Conservation (phyloP, 2,329 filamentous ascomycete genomes). For the Penicillium sp. region DNA sequence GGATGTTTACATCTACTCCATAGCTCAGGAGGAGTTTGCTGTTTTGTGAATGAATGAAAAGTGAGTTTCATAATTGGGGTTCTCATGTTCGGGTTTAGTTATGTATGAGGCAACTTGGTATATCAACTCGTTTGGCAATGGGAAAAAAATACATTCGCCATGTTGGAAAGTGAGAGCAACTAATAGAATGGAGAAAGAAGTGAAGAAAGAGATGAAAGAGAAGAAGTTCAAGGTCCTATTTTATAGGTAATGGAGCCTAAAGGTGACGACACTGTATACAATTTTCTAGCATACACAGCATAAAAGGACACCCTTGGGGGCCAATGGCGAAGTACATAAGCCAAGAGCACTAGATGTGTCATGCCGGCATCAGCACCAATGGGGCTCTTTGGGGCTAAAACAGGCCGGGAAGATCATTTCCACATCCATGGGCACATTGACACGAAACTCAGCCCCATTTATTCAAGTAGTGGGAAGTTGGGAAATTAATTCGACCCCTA, state of each 20-base stretch:
- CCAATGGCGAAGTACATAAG: no score
- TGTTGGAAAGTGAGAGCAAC: no score
- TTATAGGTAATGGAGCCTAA: no score
- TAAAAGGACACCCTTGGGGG: no score
- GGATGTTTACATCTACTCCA: not conserved
- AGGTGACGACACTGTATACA: no score
- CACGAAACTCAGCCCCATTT: not conserved
- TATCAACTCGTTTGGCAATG: no score
- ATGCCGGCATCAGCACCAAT: not conserved
- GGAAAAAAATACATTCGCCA: no score
- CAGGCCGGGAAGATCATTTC: not conserved
- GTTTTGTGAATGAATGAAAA: not conserved
- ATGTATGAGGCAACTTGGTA: no score
- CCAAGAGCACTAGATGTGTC: not conserved
- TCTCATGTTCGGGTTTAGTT: not conserved
- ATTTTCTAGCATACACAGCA: no score
- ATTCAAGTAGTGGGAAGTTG: not conserved
- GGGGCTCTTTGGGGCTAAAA: not conserved
- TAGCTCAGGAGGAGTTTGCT: not conserved
- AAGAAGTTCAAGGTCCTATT: no score
- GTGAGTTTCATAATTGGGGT: not conserved
- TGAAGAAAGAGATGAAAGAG: no score
- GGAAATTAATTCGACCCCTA: not conserved
- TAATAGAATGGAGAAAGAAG: no score
- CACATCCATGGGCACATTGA: not conserved